Evolutionary conservation across 1,139 yeast genomes (phyloP), one percentile per base, ranked within the genome.

Genomic region (Kazachstania sp.): DNA sequence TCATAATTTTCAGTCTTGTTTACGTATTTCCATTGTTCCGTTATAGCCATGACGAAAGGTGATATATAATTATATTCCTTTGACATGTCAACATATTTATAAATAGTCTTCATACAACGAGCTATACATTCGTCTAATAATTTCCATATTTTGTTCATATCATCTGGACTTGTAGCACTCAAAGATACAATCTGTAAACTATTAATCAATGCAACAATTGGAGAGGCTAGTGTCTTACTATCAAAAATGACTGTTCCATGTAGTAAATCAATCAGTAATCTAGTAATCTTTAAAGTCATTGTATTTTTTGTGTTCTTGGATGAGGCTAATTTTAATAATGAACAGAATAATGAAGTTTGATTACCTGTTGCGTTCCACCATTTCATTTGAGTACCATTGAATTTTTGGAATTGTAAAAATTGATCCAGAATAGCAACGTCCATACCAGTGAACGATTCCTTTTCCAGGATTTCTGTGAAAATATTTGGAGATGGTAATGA

Each of bases 21-120:
- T 13, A 78, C 74, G 60, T 74, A 85, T 48, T 75, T 71, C 66
- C 83, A 77, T 63, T 90, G 97, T 54, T 90, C 97, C 44, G 79
- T 64, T 4, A 87, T 59, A 0, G 84, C 79, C 39, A 84, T 74
- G 1, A 79, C 61, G 49, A 87, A 79, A 0, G 94, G 83, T 58
- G 95, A 85, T 15, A 82, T 60, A 16, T 63, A 53, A 7, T 66
- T 68, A 13, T 65, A 62, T 2, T 62, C 56, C 45, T 75, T 77
- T 1, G 86, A 72, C 49, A 72, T 59, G 60, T 90, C 97, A 46
- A 86, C 74, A 56, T 87, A 90, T 60, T 85, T 87, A 66, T 83
- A 92, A 0, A 97, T 97, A 1, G 86, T 68, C 51, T 79, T 74
- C 46, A 83, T 73, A 51, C 81, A 73, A 54, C 96, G 74, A 1